phyloP scores from a whole-genome alignment of 345 rosid species.

The Rhizophora mangle region DNA sequence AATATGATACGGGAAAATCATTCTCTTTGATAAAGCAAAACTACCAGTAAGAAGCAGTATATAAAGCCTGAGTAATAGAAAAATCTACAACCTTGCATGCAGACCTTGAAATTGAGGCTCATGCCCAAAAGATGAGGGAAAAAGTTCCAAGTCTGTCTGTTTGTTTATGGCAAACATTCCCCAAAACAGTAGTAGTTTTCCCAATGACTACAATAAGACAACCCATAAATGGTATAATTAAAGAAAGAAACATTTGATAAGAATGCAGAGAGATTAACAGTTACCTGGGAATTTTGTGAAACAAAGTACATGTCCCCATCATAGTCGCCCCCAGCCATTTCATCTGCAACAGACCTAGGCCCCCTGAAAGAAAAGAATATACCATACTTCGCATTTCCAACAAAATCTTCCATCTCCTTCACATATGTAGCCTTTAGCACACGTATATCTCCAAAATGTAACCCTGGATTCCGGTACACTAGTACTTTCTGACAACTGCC shows the following conservation, averaged over 20 bases:
- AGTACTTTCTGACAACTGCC: slow-evolving; percentile 72
- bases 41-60: too few species aligned
- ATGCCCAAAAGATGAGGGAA: too few species aligned
- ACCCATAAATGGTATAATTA: too few species aligned
- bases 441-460: slow-evolving; percentile 86
- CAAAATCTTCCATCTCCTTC: slow-evolving; percentile 44
- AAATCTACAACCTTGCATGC: too few species aligned
- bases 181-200: too few species aligned
- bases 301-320: slow-evolving; percentile 79
- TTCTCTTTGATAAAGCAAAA: too few species aligned
- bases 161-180: too few species aligned
- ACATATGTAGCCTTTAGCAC: slow-evolving; percentile 57
- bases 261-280: slow-evolving; percentile 8
- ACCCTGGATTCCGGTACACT: slow-evolving; percentile 78
- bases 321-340: slow-evolving; percentile 75
- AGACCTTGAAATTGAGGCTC: too few species aligned
- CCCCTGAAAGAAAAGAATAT: slow-evolving; percentile 69
- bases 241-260: neutral
- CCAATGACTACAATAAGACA: too few species aligned
- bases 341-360: slow-evolving; percentile 70
- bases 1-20: too few species aligned
- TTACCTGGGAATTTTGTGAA: slow-evolving; percentile 69
- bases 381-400: slow-evolving; percentile 72
- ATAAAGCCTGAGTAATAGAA: too few species aligned
- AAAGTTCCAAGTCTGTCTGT: too few species aligned